Conservation (phyloP, 371 early-diverging fungal species). For the Mucor velutinosus region DNA sequence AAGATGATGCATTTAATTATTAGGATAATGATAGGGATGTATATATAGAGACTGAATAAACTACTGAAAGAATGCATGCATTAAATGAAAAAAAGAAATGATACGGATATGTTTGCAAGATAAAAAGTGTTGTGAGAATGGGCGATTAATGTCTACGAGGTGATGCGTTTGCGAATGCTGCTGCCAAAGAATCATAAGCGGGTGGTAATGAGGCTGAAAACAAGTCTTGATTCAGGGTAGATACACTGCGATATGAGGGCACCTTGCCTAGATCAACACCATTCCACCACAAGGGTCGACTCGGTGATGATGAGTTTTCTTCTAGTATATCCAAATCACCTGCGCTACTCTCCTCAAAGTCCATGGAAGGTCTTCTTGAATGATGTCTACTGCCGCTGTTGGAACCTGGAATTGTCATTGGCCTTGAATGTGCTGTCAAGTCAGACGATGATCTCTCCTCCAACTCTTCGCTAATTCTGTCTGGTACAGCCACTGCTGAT, state of each 20-base stretch:
- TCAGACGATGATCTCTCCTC: neutral
- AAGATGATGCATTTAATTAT: neutral
- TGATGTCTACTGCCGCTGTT: constrained; percentile 20
- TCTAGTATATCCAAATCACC: neutral
- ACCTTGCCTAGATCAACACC: constrained; percentile 45
- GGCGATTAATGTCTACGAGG: neutral
- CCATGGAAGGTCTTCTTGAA: constrained; percentile 19
- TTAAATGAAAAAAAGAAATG: neutral
- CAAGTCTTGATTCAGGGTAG: constrained; percentile 24
- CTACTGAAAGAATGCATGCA: neutral
- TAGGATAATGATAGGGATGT: neutral
- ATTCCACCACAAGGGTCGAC: constrained; percentile 34
- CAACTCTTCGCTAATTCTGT: neutral
- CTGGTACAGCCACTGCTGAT: constrained; percentile 1
- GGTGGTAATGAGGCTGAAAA: constrained; percentile 43
- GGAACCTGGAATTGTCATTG: constrained; percentile 20
- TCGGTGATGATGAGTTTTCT: neutral
- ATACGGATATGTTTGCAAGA: neutral
- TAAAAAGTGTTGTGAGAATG: neutral
- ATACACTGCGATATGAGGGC: constrained; percentile 42
- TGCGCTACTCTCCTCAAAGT: neutral
- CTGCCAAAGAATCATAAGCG: constrained; percentile 27
- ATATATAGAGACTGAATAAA: neutral
- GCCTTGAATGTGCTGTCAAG: neutral
- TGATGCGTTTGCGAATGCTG: neutral